Percentiles rank a stretch among this genome's conserved stretches.
These are phyloP conservation scores for Lecanosticta acicola DNA, from an alignment of 2,329 filamentous ascomycete genomes.

Conservation along the genomic window DNA sequence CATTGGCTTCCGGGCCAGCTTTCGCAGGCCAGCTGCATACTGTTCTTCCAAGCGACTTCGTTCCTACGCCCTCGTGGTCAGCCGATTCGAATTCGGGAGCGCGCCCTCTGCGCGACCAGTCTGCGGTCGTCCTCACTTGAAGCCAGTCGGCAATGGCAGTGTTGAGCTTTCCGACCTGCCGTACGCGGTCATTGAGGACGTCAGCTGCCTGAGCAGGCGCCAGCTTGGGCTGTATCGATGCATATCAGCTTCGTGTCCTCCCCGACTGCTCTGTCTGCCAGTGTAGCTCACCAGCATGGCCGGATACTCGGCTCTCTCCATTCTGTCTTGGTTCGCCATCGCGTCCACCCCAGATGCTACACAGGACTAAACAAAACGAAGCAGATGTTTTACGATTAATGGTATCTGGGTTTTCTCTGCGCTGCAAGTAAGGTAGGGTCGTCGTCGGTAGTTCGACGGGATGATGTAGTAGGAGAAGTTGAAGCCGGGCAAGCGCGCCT, in stretches of 20 bases:
- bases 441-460: background rate
- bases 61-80: constrained; percentile 55
- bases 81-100: no score
- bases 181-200: constrained; percentile 79
- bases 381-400: background rate
- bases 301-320: constrained; percentile 86
- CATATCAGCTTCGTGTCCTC: constrained; percentile 7
- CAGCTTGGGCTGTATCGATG: constrained; percentile 61
- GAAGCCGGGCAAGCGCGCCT: background rate
- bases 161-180: constrained; percentile 80
- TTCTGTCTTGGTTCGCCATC: constrained; percentile 20
- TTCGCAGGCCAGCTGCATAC: constrained; percentile 77
- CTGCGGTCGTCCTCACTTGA: constrained; percentile 60
- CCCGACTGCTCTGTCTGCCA: background rate
- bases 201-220: constrained; percentile 75
- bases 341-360: background rate
- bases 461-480: background rate
- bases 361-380: background rate
- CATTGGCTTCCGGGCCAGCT: constrained; percentile 56
- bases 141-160: constrained; percentile 93
- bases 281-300: constrained; percentile 72
- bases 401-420: no score
- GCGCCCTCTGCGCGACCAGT: no score
- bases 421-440: background rate
- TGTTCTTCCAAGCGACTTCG: constrained; percentile 85